Conservation (phyloP, 1,139 yeast genomes). For the Lodderomyces metapsilosis region DNA sequence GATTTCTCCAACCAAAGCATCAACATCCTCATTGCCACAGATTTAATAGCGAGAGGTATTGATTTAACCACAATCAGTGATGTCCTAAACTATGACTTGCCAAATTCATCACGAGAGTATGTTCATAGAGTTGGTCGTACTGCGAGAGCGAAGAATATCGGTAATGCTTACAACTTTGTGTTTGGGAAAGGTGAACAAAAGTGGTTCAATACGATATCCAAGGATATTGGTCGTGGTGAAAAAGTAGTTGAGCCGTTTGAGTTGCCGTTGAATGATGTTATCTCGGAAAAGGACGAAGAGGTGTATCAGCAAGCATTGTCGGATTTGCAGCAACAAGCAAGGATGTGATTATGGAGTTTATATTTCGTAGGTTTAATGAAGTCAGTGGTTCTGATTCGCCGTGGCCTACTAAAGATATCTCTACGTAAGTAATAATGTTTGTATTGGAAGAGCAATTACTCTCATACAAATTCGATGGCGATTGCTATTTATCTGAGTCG, state of each 20-base stretch:
- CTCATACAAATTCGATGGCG: too few relatives aligned
- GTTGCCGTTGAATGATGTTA: constrained; percentile 18
- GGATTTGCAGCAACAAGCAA: constrained; percentile 25
- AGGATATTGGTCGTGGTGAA: constrained; percentile 33
- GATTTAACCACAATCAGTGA: constrained; percentile 71
- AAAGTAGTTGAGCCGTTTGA: constrained; percentile 23
- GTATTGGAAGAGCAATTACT: too few relatives aligned
- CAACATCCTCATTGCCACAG: constrained; percentile 77
- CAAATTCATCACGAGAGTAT: constrained; percentile 85
- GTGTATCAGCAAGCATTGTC: constrained; percentile 26
- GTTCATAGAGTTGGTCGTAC: constrained; percentile 97
- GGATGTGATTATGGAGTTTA: too few relatives aligned
- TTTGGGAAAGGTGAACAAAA: constrained; percentile 75
- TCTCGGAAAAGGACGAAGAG: constrained; percentile 26
- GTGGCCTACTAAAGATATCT: too few relatives aligned
- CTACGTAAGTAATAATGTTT: too few relatives aligned
- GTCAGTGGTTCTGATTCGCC: too few relatives aligned
- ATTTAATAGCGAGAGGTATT: constrained; percentile 91
- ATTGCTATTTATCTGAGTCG: too few relatives aligned
- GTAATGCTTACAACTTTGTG: constrained; percentile 69
- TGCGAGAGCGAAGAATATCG: constrained; percentile 82
- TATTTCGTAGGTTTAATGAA: too few relatives aligned
- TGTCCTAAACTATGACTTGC: constrained; percentile 88
- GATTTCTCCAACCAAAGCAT: constrained; percentile 53
- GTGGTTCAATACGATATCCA: constrained; percentile 58